Base-by-base conservation (phyloP, 306 rosid species). In the Prosopis cineraria region DNA sequence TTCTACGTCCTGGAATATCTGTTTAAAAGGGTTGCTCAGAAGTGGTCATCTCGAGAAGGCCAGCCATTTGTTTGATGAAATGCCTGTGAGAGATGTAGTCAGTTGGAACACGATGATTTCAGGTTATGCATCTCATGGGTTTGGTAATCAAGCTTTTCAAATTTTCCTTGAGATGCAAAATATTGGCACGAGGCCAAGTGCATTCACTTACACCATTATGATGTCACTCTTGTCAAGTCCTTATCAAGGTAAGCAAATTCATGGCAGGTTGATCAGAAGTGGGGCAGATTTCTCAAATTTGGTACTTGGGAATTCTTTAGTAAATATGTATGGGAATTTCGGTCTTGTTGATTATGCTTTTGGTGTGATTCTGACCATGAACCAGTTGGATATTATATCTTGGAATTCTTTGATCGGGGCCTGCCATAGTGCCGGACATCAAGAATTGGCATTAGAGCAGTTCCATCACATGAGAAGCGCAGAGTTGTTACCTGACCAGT, bases 401-500 rank as follows among this genome's bases (percentile, higher is more conserved):
- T 91, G 98, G 97, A 93, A 91, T 75, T 81, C 93, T 74, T 84
- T 91, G 82, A 93, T 91, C 60, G 87, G 79, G 85, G 84, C 84
- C 25, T 90, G 88, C 82, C 88, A 83, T 80, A 87, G 84, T 74
- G 80, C 90, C 12, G 98, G 91, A 50, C 33, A 60, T 36, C 86
- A 64, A 11, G 84, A 86, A 69, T 74, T 87, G 84, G 93, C 97
- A 68, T 27, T 93, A 22, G 74, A 84, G 73, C 90, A 81, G 80
- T 90, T 93, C 76, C 43, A 66, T 81, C 43, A 52, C 13, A 86
- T 91, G 91, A 87, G 90, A 83, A 59, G 56, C 63, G 62, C 48
- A 4, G 79, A 78, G 75, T 76, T 76, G 70, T 79, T 78, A 9
- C 93, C 92, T 5, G 97, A 93, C 76, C 83, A 88, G 78, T 93